These are phyloP conservation scores for Hirsutella rhossiliensis DNA, from an alignment of 2,329 filamentous ascomycete genomes.

Conservation along the genomic window DNA sequence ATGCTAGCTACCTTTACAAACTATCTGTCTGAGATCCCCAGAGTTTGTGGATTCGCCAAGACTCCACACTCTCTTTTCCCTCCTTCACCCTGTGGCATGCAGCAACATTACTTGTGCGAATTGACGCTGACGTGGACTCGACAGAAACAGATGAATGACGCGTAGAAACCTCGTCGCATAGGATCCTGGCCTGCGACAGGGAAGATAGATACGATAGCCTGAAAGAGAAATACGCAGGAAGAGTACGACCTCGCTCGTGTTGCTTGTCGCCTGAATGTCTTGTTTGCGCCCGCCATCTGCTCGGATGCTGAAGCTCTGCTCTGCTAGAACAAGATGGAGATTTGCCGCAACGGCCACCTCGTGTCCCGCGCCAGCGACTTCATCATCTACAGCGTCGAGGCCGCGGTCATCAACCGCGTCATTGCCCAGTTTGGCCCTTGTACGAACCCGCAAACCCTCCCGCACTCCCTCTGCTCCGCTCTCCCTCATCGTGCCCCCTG, in stretches of 20 bases:
- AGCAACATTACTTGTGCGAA: background rate
- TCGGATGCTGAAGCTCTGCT: conserved; percentile 35
- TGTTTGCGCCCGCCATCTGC: background rate
- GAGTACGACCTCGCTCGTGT: conserved; percentile 47
- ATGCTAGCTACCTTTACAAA: conserved; percentile 87
- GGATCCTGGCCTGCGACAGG: conserved; percentile 88
- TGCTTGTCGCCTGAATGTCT: background rate
- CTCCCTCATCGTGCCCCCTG: background rate
- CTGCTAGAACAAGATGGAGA: conserved; percentile 61
- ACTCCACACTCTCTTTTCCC: background rate
- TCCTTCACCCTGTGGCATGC: background rate
- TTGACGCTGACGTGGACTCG: background rate
- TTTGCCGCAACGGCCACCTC: conserved; percentile 86
- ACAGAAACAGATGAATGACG: conserved; percentile 14
- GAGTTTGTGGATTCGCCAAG: background rate
- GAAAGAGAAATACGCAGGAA: conserved; percentile 68
- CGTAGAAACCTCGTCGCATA: conserved; percentile 25
- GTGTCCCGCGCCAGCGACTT: conserved; percentile 96
- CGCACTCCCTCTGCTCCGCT: background rate
- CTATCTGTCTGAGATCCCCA: conserved; percentile 63
- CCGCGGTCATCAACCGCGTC: conserved; percentile 75
- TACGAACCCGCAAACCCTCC: conserved; percentile 30
- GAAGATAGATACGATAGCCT: conserved; percentile 79
- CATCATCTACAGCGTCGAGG: conserved; percentile 97
- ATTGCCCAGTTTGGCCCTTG: conserved; percentile 86